Evolutionary conservation across 306 rosid genomes (phyloP).

Genomic region (Dicorynia guianensis): DNA sequence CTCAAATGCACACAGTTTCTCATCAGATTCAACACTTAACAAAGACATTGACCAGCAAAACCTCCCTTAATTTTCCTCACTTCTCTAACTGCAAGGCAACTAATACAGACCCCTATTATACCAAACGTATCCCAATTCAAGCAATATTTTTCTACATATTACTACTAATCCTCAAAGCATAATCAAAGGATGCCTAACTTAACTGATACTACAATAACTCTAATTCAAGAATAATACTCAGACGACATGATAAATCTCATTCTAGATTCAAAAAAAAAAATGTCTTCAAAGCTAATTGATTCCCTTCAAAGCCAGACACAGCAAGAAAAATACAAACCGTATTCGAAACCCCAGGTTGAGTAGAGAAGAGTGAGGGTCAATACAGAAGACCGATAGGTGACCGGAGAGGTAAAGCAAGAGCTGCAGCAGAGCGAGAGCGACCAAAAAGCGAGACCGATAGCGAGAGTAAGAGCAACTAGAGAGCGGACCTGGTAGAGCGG

Average conservation of each 20-base stretch:
- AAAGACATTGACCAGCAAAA: neutral
- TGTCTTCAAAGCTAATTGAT: slow-evolving; percentile 22
- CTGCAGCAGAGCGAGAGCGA: too few relatives aligned
- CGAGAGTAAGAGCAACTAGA: too few relatives aligned
- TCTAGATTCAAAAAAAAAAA: neutral
- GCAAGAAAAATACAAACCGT: slow-evolving; percentile 60
- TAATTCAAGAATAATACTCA: neutral
- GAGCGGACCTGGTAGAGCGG: too few relatives aligned
- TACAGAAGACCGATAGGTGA: too few relatives aligned
- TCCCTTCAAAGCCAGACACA: slow-evolving; percentile 44
- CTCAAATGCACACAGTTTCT: slow-evolving; percentile 35
- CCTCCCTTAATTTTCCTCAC: slow-evolving; percentile 21
- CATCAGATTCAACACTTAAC: slow-evolving; percentile 27
- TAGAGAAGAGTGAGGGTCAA: too few relatives aligned
- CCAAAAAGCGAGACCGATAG: too few relatives aligned
- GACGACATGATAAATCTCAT: neutral
- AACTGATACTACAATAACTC: too few relatives aligned
- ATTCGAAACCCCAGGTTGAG: slow-evolving; percentile 72
- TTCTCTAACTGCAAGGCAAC: slow-evolving; percentile 15
- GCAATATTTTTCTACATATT: slow-evolving; percentile 16
- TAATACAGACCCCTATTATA: neutral
- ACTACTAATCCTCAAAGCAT: neutral
- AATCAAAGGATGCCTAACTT: too few relatives aligned
- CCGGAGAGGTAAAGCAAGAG: too few relatives aligned
- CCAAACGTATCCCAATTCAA: slow-evolving; percentile 33